phyloP scores from a whole-genome alignment of 228 moss, liverwort and hornwort species.

The Sphagnum magellanicum region DNA sequence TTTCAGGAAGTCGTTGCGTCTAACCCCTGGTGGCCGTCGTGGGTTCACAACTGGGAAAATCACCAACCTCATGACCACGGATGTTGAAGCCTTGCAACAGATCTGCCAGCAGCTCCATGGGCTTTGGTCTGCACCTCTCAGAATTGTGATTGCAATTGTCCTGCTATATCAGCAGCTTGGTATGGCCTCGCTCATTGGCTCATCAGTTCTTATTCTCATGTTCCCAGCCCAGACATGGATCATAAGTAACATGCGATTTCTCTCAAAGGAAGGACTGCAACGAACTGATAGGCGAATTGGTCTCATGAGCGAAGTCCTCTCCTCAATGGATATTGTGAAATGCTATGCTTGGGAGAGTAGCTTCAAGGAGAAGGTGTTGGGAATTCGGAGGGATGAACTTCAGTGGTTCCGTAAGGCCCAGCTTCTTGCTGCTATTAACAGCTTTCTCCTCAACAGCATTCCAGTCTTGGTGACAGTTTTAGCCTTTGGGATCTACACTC shows the following conservation, averaged over 20 bases:
- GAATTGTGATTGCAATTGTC: conserved; percentile 55
- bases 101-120: conserved; percentile 75
- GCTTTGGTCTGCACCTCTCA: conserved; percentile 62
- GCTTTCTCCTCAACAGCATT: conserved; percentile 69
- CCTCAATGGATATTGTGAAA: conserved; percentile 76
- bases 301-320: conserved; percentile 60
- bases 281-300: conserved; percentile 70
- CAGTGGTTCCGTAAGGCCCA: conserved; percentile 65
- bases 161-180: conserved; percentile 62
- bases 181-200: conserved; percentile 39
- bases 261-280: conserved; percentile 54
- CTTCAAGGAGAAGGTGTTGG: conserved; percentile 40
- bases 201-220: conserved; percentile 48
- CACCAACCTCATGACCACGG: conserved; percentile 77
- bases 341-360: conserved; percentile 75
- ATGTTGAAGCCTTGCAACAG: conserved; percentile 60
- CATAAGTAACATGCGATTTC: conserved; percentile 38
- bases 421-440: conserved; percentile 48
- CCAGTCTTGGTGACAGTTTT: conserved; percentile 65
- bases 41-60: conserved; percentile 66
- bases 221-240: conserved; percentile 55
- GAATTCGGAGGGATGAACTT: conserved; percentile 46
- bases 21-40: conserved; percentile 61
- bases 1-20: conserved; percentile 61
- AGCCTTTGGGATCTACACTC: conserved; percentile 56